Base-by-base conservation (phyloP, 192 early-diverging fungal genomes). In the Lobulomyces angularis region DNA sequence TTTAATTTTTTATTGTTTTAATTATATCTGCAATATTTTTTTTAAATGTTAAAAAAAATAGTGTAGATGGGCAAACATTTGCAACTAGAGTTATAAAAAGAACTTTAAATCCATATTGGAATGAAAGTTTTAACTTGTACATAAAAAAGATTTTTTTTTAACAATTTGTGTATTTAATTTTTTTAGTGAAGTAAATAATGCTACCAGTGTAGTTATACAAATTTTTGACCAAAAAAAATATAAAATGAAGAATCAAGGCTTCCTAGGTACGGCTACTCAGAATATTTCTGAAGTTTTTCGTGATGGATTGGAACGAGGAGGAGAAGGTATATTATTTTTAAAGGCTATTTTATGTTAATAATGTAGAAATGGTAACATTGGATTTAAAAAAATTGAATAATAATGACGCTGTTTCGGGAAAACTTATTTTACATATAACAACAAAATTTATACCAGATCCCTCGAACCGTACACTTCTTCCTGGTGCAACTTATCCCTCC, bases 201-300 rank as follows among this genome's bases (percentile, higher is more conserved):
- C 51, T 39, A 85, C 82, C 49, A 76, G 87, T 11, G 67, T 97
- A 41, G 82, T 89, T 2, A 80, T 92, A 43, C 93, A 97, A 67
- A 81, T 97, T 24, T 97, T 97, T 73, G 93, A 97, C 65, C 90
- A 97, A 66, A 79, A 83, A 55, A 92, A 91, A 52, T 97, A 88
- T 59, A 90, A 72, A 39, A 45, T 47, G 16, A 53, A 29, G 31
- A 56, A 70, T 32, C 60, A 72, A 45, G 67, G 65, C 4, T 97
- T 97, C 50, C 65, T 94, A 23, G 89, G 90, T 27, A 86, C 90
- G 35, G 72, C 88, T 48, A 90, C 90, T 50, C 67, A 91, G 18
- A 76, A 80, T 37, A 70, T 94, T 48, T 35, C 74, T 81, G 58
- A 68, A 90, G 28, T 79, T 96, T 48, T 75, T 91, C 55, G 54